These are phyloP conservation scores for Ceratobasidium sp. DNA, from an alignment of 1,284 basidiomycete genomes.

Conservation along the genomic window DNA sequence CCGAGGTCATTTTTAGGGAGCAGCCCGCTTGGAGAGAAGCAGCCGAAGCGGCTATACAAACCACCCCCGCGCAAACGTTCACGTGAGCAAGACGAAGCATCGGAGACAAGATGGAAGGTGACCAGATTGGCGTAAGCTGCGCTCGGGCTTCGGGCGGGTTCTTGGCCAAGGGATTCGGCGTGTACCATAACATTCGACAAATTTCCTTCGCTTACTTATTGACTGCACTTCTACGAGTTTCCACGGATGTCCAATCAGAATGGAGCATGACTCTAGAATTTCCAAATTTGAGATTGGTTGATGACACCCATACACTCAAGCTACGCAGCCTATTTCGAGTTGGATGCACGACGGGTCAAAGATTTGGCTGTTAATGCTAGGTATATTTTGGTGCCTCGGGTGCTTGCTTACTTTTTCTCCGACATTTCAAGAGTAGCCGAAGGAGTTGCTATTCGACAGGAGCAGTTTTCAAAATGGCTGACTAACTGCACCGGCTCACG, in stretches of 20 bases:
- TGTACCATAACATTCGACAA: background rate
- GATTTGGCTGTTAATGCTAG: too few species aligned
- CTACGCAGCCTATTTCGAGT: too few species aligned
- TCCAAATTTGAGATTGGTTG: too few species aligned
- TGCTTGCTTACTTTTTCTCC: too few species aligned
- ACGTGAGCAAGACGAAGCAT: background rate
- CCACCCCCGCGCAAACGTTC: constrained; percentile 27
- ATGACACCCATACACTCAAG: too few species aligned
- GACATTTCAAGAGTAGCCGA: too few species aligned
- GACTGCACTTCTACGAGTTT: too few species aligned
- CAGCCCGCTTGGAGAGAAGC: background rate
- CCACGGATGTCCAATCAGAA: too few species aligned
- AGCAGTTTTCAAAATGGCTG: background rate
- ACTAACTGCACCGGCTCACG: background rate
- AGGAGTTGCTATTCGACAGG: too few species aligned
- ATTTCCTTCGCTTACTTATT: background rate
- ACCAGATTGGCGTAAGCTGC: background rate
- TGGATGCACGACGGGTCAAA: too few species aligned
- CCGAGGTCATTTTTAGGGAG: constrained; percentile 21
- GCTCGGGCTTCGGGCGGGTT: background rate
- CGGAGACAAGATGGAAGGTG: constrained; percentile 7
- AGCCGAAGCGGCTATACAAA: constrained; percentile 10
- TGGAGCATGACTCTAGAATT: too few species aligned
- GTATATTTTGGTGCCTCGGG: too few species aligned
- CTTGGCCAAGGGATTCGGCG: background rate